Evolutionary conservation across 495 filamentous ascomycete species (phyloP).

Genomic region (Penicillium diatomitis): DNA sequence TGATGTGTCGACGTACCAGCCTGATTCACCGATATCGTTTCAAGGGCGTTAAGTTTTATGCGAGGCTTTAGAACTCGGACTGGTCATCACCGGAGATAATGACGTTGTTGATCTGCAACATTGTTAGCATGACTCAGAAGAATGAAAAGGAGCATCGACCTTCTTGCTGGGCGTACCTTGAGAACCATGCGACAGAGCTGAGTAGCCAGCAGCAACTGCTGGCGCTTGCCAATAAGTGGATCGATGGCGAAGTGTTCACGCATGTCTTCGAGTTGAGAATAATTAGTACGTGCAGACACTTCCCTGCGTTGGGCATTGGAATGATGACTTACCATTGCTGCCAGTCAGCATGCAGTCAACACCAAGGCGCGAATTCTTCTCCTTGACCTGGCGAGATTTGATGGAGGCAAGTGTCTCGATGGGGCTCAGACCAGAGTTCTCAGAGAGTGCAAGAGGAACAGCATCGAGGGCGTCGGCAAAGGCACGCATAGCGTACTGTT

Average conservation of each 20-base stretch:
- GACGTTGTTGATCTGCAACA: slow-evolving; percentile 68
- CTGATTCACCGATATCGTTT: slow-evolving; percentile 5
- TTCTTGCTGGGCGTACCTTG: slow-evolving; percentile 55
- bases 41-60: slow-evolving; percentile 16
- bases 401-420: slow-evolving; percentile 91
- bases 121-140: slow-evolving; percentile 9
- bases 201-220: slow-evolving; percentile 90
- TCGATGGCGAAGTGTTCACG: slow-evolving; percentile 95
- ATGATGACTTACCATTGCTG: slow-evolving; percentile 56
- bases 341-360: slow-evolving; percentile 97
- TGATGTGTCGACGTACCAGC: slow-evolving; percentile 2
- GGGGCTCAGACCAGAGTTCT: slow-evolving; percentile 93
- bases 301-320: not conserved
- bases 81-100: slow-evolving; percentile 91
- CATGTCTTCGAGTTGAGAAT: slow-evolving; percentile 55
- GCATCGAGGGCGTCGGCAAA: slow-evolving; percentile 93
- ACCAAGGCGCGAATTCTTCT: slow-evolving; percentile 73
- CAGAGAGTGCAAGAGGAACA: slow-evolving; percentile 91
- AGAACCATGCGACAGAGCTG: slow-evolving; percentile 99
- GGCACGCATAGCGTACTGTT: slow-evolving; percentile 98
- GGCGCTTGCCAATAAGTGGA: slow-evolving; percentile 92
- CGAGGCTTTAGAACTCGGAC: slow-evolving; percentile 67
- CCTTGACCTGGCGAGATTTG: slow-evolving; percentile 92
- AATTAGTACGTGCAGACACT: slow-evolving; percentile 3
- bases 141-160: not conserved